Evolutionary conservation across 345 rosid genomes (phyloP), one percentile per base, ranked within the genome.

Genomic region (Abelmoschus esculentus): DNA sequence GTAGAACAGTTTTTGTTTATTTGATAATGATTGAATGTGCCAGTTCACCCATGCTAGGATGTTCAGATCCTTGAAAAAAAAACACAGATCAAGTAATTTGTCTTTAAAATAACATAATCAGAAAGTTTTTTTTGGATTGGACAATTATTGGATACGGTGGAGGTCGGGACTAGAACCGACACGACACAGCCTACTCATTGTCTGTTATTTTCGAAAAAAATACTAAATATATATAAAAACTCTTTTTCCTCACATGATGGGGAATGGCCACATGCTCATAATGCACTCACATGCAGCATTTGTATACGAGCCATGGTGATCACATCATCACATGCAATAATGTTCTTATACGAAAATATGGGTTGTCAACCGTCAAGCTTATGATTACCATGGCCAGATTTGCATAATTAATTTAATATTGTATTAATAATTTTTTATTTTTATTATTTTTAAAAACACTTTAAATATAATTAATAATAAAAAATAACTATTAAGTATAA

Each of bases 141-240:
- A 72, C 85, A 76, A 66, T 81, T 76, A 66, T 81, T 76, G 82
- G 78, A 53, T 77, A 58, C 60, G 66, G 71, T 4, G 52, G 8
- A 7, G 40, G 40, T 36, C 40, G 2, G 40, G 40, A 36, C 40
- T 36, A 7, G 40, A 59, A 19, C 42, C n/a, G 67, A 14, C 17
- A 40, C 67, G 7, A 63, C 32, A 40, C 47, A 34, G 0, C 53
- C 6, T 42, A 36, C 40, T 36, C 40, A 7, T 6, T 19, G 32
- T 31, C 15, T 13, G 17, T 22, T 64, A 36, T 0, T 34, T 5
- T 4, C 26, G 26, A 22, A 22, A 22, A 22, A 22, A 22, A 22
- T 22, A 22, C 26, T 22, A 22, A 22, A 22, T 22, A 22, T 22
- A 22, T 22, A 22, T 22, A 22, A 6, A 63, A 18, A 12, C 47